Base-by-base conservation (phyloP, 2,329 filamentous ascomycete genomes). In the Ascomycota sp. region DNA sequence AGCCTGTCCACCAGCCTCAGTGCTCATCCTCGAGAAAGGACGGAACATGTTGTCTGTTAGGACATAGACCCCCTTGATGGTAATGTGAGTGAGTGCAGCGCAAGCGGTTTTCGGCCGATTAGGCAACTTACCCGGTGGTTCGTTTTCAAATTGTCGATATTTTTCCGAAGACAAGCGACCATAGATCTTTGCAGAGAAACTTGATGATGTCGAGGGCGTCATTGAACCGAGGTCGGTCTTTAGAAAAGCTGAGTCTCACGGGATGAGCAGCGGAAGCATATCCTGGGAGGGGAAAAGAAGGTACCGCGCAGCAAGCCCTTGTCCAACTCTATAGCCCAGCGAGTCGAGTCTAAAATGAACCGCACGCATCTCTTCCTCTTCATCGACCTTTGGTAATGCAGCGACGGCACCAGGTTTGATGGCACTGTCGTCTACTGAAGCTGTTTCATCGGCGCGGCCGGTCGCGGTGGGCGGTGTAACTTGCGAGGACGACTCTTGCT, bases 131-230 rank as follows among this genome's bases (percentile, higher is more conserved):
- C 77, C 43, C 89, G 64, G 50, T 98, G 89, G 48, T 98, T 98
- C 7, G 89, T 98, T 57, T 98, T 98, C 28, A 98, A 64, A 50
- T 98, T 98, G 54, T 98, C 89, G 46, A 98, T 81, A 52, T 95
- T 91, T 56, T 98, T 98, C 80, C 69, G 53, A 94, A 98, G 11
- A 94, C 69, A 13, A 95, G 63, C 22, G 73, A 83, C 89, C 89
- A 98, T 27, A 98, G 64, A 51, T 98, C 89, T 59, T 98, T 98
- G 68, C 89, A 98, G 29, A 98, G 63, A 47, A 98, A 95, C 52
- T 98, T 98, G 50, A 98, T 98, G 29, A 85, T 78, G 47, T 95
- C 89, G 25, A 98, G 69, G 4, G 85, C 85, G 43, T 93, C 83
- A 36, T 76, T 80, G 48, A 94, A 91, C 29, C 83, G 78, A 25